Conservation (phyloP, 306 rosid species). For the Echinosophora koreensis region DNA sequence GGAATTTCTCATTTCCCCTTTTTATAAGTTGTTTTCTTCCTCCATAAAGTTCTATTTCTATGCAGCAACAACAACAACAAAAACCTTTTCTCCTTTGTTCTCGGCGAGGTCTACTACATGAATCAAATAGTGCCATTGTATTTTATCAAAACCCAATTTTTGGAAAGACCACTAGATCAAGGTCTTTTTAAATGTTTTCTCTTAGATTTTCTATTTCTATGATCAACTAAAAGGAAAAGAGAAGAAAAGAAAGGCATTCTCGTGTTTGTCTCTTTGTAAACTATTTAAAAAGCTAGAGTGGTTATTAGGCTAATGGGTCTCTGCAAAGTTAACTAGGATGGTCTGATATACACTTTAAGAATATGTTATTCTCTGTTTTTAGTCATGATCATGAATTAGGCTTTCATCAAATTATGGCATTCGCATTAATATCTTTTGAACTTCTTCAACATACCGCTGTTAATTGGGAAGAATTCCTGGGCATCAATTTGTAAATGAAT, state of each 20-base stretch:
- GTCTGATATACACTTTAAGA: slow-evolving; percentile 11
- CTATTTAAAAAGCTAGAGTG: not conserved
- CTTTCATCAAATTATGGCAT: slow-evolving; percentile 35
- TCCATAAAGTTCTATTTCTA: not conserved
- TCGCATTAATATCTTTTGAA: slow-evolving; percentile 4
- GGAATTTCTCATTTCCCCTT: slow-evolving; percentile 9
- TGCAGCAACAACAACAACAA: not conserved
- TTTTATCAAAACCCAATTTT: not conserved
- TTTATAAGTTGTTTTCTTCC: not conserved
- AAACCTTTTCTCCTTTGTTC: not conserved
- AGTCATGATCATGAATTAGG: slow-evolving; percentile 13
- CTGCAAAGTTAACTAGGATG: slow-evolving; percentile 22
- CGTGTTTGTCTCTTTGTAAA: slow-evolving; percentile 7
- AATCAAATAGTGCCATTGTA: not conserved
- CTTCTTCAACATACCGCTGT: slow-evolving; percentile 12
- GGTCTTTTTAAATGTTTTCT: not conserved
- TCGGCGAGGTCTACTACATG: not conserved
- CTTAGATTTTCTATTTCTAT: not conserved
- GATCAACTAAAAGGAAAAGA: not conserved
- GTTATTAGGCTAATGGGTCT: slow-evolving; percentile 5
- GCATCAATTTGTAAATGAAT: slow-evolving; percentile 37
- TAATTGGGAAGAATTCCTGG: slow-evolving; percentile 33
- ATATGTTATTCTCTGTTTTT: slow-evolving; percentile 5
- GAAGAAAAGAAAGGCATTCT: not conserved
- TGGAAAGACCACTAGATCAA: not conserved